Base-by-base conservation (phyloP, 2,329 filamentous ascomycete species). In the Albifimbria verrucaria region DNA sequence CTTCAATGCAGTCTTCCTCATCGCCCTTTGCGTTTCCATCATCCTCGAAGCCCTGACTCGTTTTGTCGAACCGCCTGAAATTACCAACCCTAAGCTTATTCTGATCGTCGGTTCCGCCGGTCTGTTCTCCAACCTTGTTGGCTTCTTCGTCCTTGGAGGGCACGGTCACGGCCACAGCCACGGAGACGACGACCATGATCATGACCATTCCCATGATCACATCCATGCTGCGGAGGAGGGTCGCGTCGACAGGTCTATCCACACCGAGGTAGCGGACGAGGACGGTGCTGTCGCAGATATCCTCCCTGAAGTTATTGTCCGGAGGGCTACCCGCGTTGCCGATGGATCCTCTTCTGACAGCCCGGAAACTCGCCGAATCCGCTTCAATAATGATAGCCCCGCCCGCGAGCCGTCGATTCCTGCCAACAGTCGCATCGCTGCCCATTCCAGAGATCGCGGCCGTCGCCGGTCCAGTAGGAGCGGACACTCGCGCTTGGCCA, bases 1-100 rank as follows among this genome's bases (percentile, higher is more conserved):
- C 63, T 90, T 97, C 74, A 99, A 99, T 65, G 94, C 94, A 60
- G 93, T 97, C 45, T 99, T 99, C 76, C 80, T 99, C 44, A 94
- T 99, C 66, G 94, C 94, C 7, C 83, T 99, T 9, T 99, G 94
- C 74, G 80, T 99, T 52, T 95, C 93, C 49, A 99, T 99, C 71
- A 89, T 97, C 65, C 86, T 99, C 63, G 94, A 99, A 72, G 94
- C 94, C 17, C 82, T 97, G 55, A 91, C 92, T 64, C 88, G 94
- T 65, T 89, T 99, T 62, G 81, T 97, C 66, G 91, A 97, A 64
- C 92, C 92, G 7, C 92, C 93, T 64, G 85, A 89, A 67, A 92
- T 99, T 65, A 79, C 79, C 49, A 90, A 96, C 64, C 92, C 94
- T 2, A 82, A 88, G 62, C 80, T 99, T 36, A 92, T 99, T 59